Evolutionary conservation across 768 basidiomycete genomes (phyloP).

Genomic region (Trametes coccinea): DNA sequence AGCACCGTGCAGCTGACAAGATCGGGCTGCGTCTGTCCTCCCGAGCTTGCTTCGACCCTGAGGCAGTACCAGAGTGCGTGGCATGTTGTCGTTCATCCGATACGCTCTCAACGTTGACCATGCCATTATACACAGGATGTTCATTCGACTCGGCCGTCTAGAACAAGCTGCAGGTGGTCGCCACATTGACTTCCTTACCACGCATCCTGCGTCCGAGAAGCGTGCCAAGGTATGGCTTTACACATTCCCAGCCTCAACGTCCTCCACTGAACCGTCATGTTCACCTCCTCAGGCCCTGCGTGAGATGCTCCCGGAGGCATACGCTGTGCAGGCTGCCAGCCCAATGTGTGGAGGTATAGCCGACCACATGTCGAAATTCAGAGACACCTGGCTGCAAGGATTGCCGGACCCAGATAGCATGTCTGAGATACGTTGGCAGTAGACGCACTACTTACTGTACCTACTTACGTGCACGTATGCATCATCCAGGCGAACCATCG

Average conservation of each 20-base stretch:
- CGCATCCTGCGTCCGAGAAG: constrained; percentile 76
- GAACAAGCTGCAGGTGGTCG: constrained; percentile 43
- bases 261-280: too few species aligned
- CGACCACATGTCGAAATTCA: constrained; percentile 27
- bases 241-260: too few species aligned
- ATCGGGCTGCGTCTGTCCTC: constrained; percentile 83
- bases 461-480: too few species aligned
- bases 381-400: constrained; percentile 15
- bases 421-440: constrained; percentile 17
- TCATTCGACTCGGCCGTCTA: constrained; percentile 59
- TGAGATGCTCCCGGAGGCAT: constrained; percentile 56
- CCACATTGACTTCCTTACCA: constrained; percentile 64
- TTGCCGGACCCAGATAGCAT: constrained; percentile 11
- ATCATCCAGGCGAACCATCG: too few species aligned
- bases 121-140: constrained; percentile 51
- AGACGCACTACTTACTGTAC: background rate
- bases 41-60: constrained; percentile 85
- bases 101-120: background rate
- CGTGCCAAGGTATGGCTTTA: constrained; percentile 62
- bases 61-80: constrained; percentile 67
- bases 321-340: constrained; percentile 53
- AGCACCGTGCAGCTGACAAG: constrained; percentile 63
- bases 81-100: background rate
- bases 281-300: constrained; percentile 38
- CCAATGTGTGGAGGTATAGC: constrained; percentile 47